Evolutionary conservation across 352 stramenopile genomes (phyloP), one percentile per base, ranked within the genome.

Genomic region (Globisporangium uncinulatum): DNA sequence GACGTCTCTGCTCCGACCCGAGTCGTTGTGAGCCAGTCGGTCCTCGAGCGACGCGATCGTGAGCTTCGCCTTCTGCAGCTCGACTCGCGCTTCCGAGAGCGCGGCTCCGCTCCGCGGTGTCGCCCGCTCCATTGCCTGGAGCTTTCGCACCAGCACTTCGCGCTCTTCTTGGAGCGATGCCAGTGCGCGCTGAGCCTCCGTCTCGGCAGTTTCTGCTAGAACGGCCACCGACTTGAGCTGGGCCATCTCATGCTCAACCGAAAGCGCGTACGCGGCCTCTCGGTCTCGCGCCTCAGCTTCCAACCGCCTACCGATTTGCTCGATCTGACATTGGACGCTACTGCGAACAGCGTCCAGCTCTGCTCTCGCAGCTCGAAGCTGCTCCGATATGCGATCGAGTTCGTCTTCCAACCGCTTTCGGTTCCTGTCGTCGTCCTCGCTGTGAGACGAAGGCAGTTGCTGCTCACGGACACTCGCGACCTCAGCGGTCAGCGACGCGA

Each of bases 61-160:
- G 31, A 78, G 66, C 51, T 74, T 73, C 8, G 79, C 79, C 17
- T 71, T 76, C 51, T 82, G 68, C n/a, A 89, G 41, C 36, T 87
- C 79, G 2, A 71, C 72, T 13, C 79, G 69, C 0, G 63, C 51
- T 29, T 73, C 63, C 15, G 67, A 70, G 17, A 79, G 55, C 24
- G 62, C 67, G 4, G 44, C 24, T 0, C 53, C 62, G 6, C 47
- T 49, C 17, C 55, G 42, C 13, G 63, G 59, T 5, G 53, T 72
- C 6, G 59, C 36, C 10, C 20, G 62, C 10, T 52, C 53, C 21
- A 58, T 20, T 8, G 13, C 24, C 10, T 73, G 58, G 0, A 71
- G 14, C 19, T 54, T 62, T 11, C 71, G 67, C 1, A 51, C 20
- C 5, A 75, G 42, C 10, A 45, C 9, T n/a, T 73, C 61, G 3